Percentiles rank a stretch among this genome's conserved stretches.
Evolutionary conservation across 1,139 yeast species (phyloP).

Genomic region (Geotrichum fermentans): DNA sequence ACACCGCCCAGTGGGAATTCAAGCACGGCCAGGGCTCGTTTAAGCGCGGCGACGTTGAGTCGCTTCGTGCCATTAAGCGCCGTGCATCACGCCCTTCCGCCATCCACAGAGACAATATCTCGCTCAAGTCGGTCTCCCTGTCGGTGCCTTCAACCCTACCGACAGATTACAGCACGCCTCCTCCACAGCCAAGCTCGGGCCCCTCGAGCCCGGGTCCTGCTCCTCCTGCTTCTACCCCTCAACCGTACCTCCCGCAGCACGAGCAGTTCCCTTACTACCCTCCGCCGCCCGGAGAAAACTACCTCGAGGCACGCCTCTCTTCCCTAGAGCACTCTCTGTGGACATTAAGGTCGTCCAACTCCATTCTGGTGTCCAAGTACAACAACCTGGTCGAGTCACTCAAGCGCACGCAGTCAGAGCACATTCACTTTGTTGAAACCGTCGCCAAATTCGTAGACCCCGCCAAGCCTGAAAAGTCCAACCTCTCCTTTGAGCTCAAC

Average conservation of each 20-base stretch:
- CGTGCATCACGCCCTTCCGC: constrained; percentile 44
- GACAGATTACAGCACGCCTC: constrained; percentile 19
- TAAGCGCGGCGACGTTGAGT: constrained; percentile 66
- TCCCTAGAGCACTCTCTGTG: constrained; percentile 25
- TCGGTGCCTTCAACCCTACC: constrained; percentile 32
- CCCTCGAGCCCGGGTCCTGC: constrained; percentile 15
- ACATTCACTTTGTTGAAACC: constrained; percentile 14
- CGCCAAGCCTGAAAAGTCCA: not conserved
- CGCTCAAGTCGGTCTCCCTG: constrained; percentile 32
- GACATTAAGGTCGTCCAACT: constrained; percentile 18
- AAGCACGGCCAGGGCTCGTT: constrained; percentile 77
- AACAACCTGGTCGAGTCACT: constrained; percentile 15
- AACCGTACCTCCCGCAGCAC: constrained; percentile 17
- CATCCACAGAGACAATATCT: constrained; percentile 31
- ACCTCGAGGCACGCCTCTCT: constrained; percentile 22
- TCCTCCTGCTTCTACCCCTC: constrained; percentile 10
- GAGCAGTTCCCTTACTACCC: constrained; percentile 16
- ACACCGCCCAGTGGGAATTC: constrained; percentile 67
- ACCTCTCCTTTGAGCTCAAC: constrained; percentile 14
- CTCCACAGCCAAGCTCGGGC: constrained; percentile 9
- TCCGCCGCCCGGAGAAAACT: constrained; percentile 15
- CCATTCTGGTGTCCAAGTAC: constrained; percentile 14
- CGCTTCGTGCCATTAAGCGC: constrained; percentile 62
- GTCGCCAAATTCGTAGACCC: constrained; percentile 11
- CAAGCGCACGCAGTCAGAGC: constrained; percentile 17